phyloP scores from a whole-genome alignment of 164 flowering plant genomes.

The Santalum album region DNA sequence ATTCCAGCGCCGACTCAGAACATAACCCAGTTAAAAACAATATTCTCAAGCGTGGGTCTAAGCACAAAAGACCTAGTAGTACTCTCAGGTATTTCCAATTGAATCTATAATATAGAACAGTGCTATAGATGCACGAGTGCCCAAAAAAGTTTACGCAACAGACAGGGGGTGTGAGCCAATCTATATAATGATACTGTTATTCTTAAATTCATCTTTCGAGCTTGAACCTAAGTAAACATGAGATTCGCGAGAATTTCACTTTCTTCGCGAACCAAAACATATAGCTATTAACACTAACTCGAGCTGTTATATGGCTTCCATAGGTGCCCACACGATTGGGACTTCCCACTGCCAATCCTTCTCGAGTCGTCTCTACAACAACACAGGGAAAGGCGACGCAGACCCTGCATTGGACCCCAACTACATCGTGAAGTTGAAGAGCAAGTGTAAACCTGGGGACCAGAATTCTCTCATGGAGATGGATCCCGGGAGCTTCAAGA shows the following conservation, averaged over 20 bases:
- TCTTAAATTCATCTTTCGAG: no score
- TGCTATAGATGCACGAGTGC: no score
- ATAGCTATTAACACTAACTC: no score
- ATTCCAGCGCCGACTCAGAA: constrained; percentile 36
- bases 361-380: constrained; percentile 50
- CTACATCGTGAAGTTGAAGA: constrained; percentile 25
- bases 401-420: constrained; percentile 39
- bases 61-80: constrained; percentile 49
- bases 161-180: no score
- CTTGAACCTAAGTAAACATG: no score
- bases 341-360: constrained; percentile 37
- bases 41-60: constrained; percentile 30
- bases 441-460: constrained; percentile 27
- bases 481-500: constrained; percentile 55
- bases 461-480: constrained; percentile 23
- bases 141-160: no score
- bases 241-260: no score
- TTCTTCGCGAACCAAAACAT: no score
- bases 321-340: constrained; percentile 65
- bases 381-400: constrained; percentile 46
- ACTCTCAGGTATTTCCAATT: constrained; percentile 36
- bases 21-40: constrained; percentile 24
- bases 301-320: background rate
- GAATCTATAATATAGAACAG: no score
- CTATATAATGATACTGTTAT: no score